These are phyloP conservation scores for Heracleum sosnowskyi DNA, from an alignment of 129 eudicot species.

Conservation along the genomic window DNA sequence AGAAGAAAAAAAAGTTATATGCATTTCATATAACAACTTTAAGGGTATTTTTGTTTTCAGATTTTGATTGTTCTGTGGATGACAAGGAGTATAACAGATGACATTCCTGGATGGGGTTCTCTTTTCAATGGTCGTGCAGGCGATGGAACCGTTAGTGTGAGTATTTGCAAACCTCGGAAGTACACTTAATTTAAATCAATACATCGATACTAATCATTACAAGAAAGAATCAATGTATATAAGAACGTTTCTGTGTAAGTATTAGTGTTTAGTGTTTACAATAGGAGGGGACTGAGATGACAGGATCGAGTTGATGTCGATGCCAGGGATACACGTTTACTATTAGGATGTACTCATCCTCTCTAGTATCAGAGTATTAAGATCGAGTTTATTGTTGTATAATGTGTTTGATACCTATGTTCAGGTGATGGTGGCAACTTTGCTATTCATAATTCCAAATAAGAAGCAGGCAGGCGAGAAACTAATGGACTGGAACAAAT, in stretches of 20 bases:
- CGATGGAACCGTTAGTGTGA: slow-evolving; percentile 88
- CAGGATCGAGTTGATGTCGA: background rate
- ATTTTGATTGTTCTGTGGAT: slow-evolving; percentile 65
- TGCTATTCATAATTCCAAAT: slow-evolving; percentile 81
- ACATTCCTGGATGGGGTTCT: slow-evolving; percentile 87
- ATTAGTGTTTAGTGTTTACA: too few relatives aligned
- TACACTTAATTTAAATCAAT: background rate
- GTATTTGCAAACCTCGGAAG: background rate
- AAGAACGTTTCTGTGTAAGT: background rate
- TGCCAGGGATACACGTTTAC: background rate
- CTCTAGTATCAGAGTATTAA: background rate
- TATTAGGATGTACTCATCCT: background rate
- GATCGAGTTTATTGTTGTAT: background rate
- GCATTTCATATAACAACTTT: background rate
- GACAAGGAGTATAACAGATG: slow-evolving; percentile 84
- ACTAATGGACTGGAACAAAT: slow-evolving; percentile 95
- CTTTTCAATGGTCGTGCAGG: slow-evolving; percentile 70
- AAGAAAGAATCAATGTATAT: too few relatives aligned
- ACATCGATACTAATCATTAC: background rate
- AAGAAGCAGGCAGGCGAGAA: slow-evolving; percentile 70
- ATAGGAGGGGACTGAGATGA: background rate
- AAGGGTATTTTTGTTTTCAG: slow-evolving; percentile 16
- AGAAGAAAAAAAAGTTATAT: background rate
- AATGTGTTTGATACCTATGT: background rate
- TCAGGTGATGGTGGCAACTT: slow-evolving; percentile 84